Conservation (phyloP, 495 filamentous ascomycete species). For the Aspergillus cristatus region DNA sequence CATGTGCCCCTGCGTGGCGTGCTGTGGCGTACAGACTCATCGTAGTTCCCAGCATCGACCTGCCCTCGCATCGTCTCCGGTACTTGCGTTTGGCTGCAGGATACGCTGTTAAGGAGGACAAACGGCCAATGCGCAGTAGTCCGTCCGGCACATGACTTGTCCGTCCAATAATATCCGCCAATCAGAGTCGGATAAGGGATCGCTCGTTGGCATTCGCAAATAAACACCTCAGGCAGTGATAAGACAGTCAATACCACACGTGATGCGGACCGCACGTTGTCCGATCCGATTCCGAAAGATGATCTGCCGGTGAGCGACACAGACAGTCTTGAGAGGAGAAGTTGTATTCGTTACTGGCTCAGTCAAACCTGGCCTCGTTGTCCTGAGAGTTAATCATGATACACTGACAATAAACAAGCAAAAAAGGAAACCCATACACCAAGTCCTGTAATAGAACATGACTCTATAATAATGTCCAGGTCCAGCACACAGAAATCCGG, state of each 20-base stretch:
- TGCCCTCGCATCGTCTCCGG: too few species aligned
- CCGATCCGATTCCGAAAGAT: neutral
- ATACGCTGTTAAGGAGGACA: too few species aligned
- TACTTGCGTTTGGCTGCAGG: neutral
- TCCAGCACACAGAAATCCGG: slow-evolving; percentile 15
- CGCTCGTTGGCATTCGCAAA: too few species aligned
- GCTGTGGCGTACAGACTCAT: slow-evolving; percentile 11
- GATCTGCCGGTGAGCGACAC: neutral
- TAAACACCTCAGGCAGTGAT: too few species aligned
- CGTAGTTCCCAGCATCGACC: slow-evolving; percentile 11
- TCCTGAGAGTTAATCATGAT: slow-evolving; percentile 14
- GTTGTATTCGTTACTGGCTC: slow-evolving; percentile 16
- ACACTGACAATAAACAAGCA: slow-evolving; percentile 8
- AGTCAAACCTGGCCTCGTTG: slow-evolving; percentile 3
- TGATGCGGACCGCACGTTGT: slow-evolving; percentile 2
- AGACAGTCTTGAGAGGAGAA: slow-evolving; percentile 15
- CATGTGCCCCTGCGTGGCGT: slow-evolving; percentile 13
- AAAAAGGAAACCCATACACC: slow-evolving; percentile 9
- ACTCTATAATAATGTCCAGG: slow-evolving; percentile 16
- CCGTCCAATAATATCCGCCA: too few species aligned
- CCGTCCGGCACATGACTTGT: too few species aligned
- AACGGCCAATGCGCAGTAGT: too few species aligned
- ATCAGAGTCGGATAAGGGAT: too few species aligned
- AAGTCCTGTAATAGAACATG: slow-evolving; percentile 4
- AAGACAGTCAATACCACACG: neutral